Base-by-base conservation (phyloP, 768 basidiomycete species). In the Brasilioporus rufonigricans region DNA sequence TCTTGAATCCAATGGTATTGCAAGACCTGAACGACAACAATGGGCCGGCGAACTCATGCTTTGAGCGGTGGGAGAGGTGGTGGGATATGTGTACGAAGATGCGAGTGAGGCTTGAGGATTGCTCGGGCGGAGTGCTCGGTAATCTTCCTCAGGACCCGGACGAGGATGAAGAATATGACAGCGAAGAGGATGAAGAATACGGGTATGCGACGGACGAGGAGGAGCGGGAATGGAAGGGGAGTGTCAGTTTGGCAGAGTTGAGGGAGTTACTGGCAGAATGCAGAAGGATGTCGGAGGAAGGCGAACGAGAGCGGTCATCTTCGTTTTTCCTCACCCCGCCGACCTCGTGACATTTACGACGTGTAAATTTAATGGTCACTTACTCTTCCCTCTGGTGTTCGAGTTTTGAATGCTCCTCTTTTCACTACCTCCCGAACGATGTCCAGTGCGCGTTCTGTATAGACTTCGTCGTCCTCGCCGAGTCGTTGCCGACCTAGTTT, bases 361-460 rank as follows among this genome's bases (percentile, higher is more conserved):
- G 11, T 36, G 7, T 41, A 29, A 6, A 26, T 11, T 61, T 47
- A 68, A 58, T 68, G 67, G 53, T 57, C 53, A 50, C 57, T 52
- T 9, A 74, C 77, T 61, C 87, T 90, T 4, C 89, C 88, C 67
- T 91, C 89, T 9, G 88, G 87, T 32, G 68, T 80, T 41, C 89
- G 74, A 14, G 86, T 76, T 65, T 83, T 89, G 75, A 94, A 96
- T 9, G 81, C 62, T 0, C 88, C 92, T 51, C 89, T 75, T 16
- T 78, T 74, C 29, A 71, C 71, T 0, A 93, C 86, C 8, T 73
- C 71, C 27, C 74, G 57, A 14, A 93, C 59, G 49, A 93, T 85
- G 13, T 60, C 73, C 29, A 76, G 65, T 0, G 77, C 85, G 58
- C 83, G 82, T 18, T 65, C 62, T 16, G 40, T 13, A 26, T 61